Evolutionary conservation across 345 rosid species (phyloP), one percentile per base, ranked within the genome.

Genomic region (Linum usitatissimum): DNA sequence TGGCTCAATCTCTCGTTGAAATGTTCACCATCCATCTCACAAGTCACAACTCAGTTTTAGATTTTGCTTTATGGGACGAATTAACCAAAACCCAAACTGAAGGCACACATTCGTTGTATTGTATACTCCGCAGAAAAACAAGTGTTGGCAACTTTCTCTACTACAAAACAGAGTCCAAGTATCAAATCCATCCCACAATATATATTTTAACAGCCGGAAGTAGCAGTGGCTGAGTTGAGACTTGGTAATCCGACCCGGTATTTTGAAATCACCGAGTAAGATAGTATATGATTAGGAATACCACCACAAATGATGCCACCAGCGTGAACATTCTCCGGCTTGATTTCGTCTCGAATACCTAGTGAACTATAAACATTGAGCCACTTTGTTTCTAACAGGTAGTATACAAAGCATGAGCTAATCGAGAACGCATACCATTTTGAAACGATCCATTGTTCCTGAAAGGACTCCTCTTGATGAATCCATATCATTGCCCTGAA

Each of bases 401-500:
- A 53, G 30, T 1, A 59, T 10, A 3, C 38, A 34, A 34, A 30
- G 28, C 28, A 57, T 15, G 51, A 55, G 7, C 20, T 20, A 39
- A 60, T 17, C 38, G 21, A 57, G 56, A 20, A 10, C 7, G 38
- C 74, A 38, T 80, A 88, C 98, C 90, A 71, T 91, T 81, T 91
- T 91, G 70, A 91, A 82, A 59, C 85, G 84, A 74, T 88, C 96
- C 98, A 91, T 91, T 42, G 98, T 91, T 77, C 98, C 95, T 14
- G 96, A 88, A 38, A 88, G 88, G 55, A 84, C 30, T 59, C 98
- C 96, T 71, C 95, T 80, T 21, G 98, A 91, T 56, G 96, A 60
- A 83, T 91, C 98, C 98, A 88, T 91, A 66, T 88, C 95, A 75
- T 86, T 86, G 45, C 98, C 98, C 98, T 91, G 72, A 49, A 68